A percentile compares a stretch with the other conserved stretches of the same genome.
Conservation (phyloP, 176 grass and related monocot genomes). For the Oryza rufipogon region DNA sequence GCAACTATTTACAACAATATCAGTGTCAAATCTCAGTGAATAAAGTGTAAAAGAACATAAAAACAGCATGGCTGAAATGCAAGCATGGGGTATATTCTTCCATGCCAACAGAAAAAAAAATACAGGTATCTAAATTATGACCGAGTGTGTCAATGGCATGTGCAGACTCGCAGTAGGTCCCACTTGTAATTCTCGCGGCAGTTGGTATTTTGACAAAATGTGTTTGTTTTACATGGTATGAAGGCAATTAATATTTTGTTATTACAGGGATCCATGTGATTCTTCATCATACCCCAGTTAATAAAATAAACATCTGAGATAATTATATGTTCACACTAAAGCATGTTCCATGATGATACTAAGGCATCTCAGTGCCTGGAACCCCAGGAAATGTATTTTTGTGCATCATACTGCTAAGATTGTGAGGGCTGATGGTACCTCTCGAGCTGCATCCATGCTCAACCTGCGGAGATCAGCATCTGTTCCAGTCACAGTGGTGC, state of each 20-base stretch:
- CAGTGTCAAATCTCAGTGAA: slow-evolving; percentile 27
- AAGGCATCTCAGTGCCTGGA: not conserved
- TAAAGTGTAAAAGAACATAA: not conserved
- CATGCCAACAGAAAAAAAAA: slow-evolving; percentile 1
- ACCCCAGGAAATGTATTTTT: not conserved
- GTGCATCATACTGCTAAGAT: slow-evolving; percentile 35
- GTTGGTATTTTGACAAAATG: slow-evolving; percentile 15
- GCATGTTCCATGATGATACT: slow-evolving; percentile 15
- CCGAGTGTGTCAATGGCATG: slow-evolving; percentile 5
- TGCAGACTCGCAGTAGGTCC: not conserved
- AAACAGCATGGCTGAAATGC: not conserved
- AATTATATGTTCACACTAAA: slow-evolving; percentile 15
- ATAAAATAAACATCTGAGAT: slow-evolving; percentile 27
- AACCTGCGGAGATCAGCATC: slow-evolving; percentile 98
- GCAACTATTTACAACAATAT: slow-evolving; percentile 60
- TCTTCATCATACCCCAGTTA: not conserved
- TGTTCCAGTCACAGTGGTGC: slow-evolving; percentile 91
- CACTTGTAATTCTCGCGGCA: not conserved
- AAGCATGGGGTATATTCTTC: slow-evolving; percentile 12
- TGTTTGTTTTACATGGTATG: slow-evolving; percentile 1
- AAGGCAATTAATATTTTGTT: not conserved
- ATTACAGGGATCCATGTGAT: not conserved
- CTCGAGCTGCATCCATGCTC: slow-evolving; percentile 98
- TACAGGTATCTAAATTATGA: not conserved
- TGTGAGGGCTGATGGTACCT: slow-evolving; percentile 61